Conservation (phyloP, 2,329 filamentous ascomycete genomes). For the Zymoseptoria passerinii region DNA sequence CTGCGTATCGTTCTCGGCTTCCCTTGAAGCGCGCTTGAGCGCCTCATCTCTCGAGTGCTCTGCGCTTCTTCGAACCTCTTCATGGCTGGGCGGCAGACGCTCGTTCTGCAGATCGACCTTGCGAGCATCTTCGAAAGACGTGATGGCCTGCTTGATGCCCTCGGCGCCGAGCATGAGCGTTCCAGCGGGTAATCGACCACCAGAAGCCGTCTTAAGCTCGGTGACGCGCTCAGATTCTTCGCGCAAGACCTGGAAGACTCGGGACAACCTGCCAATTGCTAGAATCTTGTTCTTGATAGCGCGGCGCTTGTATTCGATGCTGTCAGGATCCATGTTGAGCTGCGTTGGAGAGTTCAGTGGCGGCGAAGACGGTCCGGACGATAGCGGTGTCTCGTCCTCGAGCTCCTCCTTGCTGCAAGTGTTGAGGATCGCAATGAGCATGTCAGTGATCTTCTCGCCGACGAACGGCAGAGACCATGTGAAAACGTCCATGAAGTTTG, state of each 20-base stretch:
- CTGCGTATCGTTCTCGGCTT: conserved; percentile 86
- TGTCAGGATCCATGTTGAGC: conserved; percentile 61
- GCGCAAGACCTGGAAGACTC: conserved; percentile 95
- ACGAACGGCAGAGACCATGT: conserved; percentile 99
- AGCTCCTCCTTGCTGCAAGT: conserved; percentile 98
- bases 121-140: conserved; percentile 88
- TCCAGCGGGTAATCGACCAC: conserved; percentile 83
- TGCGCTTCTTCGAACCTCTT: conserved; percentile 78
- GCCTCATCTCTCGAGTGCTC: conserved; percentile 75
- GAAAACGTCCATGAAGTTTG: conserved; percentile 99
- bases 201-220: conserved; percentile 92
- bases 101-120: conserved; percentile 98
- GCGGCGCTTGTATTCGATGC: conserved; percentile 85
- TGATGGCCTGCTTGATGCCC: conserved; percentile 97
- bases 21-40: conserved; percentile 73
- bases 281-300: conserved; percentile 99
- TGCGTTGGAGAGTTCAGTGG: conserved; percentile 44
- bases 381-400: conserved; percentile 73
- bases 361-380: conserved; percentile 65
- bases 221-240: conserved; percentile 96
- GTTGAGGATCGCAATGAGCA: conserved; percentile 97
- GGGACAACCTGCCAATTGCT: conserved; percentile 89
- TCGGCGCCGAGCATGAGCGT: conserved; percentile 97
- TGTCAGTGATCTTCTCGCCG: conserved; percentile 96
- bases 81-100: conserved; percentile 79